Base-by-base conservation (phyloP, 192 early-diverging fungal species). In the Spizellomyces sp. region DNA sequence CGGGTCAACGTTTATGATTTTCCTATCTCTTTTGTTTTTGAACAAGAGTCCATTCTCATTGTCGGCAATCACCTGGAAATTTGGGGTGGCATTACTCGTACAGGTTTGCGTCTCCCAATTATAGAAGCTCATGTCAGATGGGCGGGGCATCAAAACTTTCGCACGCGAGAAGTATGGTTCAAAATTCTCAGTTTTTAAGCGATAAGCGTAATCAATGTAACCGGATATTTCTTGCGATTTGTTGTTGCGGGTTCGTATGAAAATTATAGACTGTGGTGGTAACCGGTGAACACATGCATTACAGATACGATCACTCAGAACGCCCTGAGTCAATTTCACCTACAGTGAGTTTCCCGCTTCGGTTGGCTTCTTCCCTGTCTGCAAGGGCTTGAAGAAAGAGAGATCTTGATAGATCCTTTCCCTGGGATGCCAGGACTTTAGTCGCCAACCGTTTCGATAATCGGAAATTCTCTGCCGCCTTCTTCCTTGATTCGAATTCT, bases 61-160 rank as follows among this genome's bases (percentile, higher is more conserved):
- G 64, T 88, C 87, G 0, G 87, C 83, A 77, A 88, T 88, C 14
- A 88, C 87, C 70, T 88, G 87, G 62, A 87, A 88, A 58, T 88
- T 88, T 14, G 86, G 86, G 6, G 87, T 88, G 27, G 83, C 80
- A 71, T 88, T 88, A 70, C 62, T 72, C 0, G 87, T 88, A 75
- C 87, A 86, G 0, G 80, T 88, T 58, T 88, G 87, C 19, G 87
- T 88, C 64, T 88, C 87, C 87, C 87, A 88, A 70, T 88, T 88
- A 79, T 86, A 88, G 70, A 88, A 88, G 44, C 78, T 81, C 84
- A 88, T 77, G 72, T 88, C 87, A 8, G 79, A 75, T 15, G 85
- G 79, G 41, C 83, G 71, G 21, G 87, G 87, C 59, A 83, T 55
- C 58, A 88, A 59, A 4, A 66, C 55, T n/a, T 76, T 71, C 14